Evolutionary conservation across 177 flowering plant genomes (phyloP).

Genomic region (Vitis hybrid): DNA sequence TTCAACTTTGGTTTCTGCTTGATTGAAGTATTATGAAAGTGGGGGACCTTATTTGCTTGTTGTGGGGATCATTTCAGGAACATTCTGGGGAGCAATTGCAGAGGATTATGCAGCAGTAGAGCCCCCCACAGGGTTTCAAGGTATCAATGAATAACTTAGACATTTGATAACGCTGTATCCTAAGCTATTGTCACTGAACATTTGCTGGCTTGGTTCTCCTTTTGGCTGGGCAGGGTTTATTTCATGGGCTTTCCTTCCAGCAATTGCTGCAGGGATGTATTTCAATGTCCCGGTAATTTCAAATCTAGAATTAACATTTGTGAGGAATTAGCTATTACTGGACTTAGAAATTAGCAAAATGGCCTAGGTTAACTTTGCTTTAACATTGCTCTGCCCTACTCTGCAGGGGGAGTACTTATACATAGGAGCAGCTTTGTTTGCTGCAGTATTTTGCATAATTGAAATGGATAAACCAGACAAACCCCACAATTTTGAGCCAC

Average conservation of each 20-base stretch:
- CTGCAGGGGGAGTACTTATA: constrained; percentile 83
- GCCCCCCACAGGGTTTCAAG: constrained; percentile 89
- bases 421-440: constrained; percentile 80
- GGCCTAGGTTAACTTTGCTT: neutral
- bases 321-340: neutral
- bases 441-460: constrained; percentile 65
- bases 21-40: neutral
- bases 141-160: constrained; percentile 25
- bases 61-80: constrained; percentile 30
- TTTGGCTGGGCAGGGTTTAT: constrained; percentile 56
- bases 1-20: neutral
- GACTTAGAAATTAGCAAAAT: neutral
- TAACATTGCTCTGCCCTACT: neutral
- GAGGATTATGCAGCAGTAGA: constrained; percentile 65
- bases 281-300: constrained; percentile 68
- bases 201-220: constrained; percentile 4
- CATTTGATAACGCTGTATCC: neutral
- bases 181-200: neutral
- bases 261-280: constrained; percentile 65
- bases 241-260: constrained; percentile 87
- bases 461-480: constrained; percentile 90
- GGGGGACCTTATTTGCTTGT: neutral
- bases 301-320: neutral
- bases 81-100: constrained; percentile 74
- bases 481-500: constrained; percentile 91